Evolutionary conservation across 352 stramenopile genomes (phyloP), one percentile per base, ranked within the genome.

Genomic region (Stephanocyclus meneghinianus): DNA sequence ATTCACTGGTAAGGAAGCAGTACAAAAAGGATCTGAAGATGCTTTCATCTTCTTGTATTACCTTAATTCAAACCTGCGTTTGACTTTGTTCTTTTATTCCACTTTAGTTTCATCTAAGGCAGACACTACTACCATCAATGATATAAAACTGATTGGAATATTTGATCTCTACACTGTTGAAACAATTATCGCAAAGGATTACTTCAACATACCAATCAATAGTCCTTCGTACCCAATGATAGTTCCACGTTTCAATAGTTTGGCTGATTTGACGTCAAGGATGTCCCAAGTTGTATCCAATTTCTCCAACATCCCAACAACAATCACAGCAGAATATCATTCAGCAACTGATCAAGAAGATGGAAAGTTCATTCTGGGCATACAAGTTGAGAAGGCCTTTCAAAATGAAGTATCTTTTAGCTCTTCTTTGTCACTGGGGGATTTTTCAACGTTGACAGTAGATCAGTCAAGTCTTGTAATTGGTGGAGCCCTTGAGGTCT

Each of bases 321-420:
- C 30, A n/a, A 71, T 81, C 29, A 62, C 47, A n/a, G 40, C 56
- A 35, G 35, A 37, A 21, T 84, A 81, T 60, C 44, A 30, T 1
- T 13, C 66, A 57, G 32, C 32, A 16, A 50, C 71, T 40, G n/a
- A 21, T 44, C 32, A 51, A 1, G 16, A 42, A 10, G 57, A 63
- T n/a, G 71, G 71, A 44, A 68, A 30, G 26, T 80, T 78, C 55
- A 40, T 84, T 10, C 70, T 84, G 55, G 72, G 61, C 44, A 77
- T 84, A 5, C 35, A 53, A 29, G 76, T 80, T 42, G 45, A 73
- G 37, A 71, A 71, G 45, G 26, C 55, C 6, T 57, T 80, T 61
- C 15, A 71, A 37, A 16, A 37, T 30, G 37, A 10, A 16, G 42
- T 76, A 37, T 75, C 62, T 3, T 80, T 83, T 30, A 67, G 48